Evolutionary conservation across 2,329 filamentous ascomycete species (phyloP), one percentile per base, ranked within the genome.

Genomic region (Hymenoscyphus fructigenus): DNA sequence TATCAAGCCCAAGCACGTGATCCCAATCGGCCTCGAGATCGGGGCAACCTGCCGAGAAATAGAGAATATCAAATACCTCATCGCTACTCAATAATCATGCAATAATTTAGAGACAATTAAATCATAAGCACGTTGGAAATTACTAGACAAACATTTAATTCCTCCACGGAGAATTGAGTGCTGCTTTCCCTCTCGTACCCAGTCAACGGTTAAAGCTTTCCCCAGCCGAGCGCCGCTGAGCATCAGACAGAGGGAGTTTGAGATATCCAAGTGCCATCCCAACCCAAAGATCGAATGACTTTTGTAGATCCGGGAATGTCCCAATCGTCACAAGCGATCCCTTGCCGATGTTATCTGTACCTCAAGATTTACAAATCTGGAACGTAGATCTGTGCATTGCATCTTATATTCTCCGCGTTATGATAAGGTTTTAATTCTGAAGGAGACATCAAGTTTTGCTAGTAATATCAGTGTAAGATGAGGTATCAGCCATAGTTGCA

Each of bases 231-330:
- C 44, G n/a, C n/a, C 9, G 44, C n/a, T 10, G 44, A 50, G 20
- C 20, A 53, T 53, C 47, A 53, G 20, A 53, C 47, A 53, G 20
- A 53, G 47, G 47, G 20, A 53, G 47, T 53, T 53, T 53, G 47
- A 53, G 47, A 53, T 14, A 4, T 15, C 14, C 47, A 28, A 26
- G 47, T 53, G 47, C 47, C 47, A 53, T 53, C 47, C 47, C 20
- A 53, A 26, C 20, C 47, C 47, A 38, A 36, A 38, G 36, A 38
- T 38, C 36, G 36, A 36, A 36, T 5, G 34, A 10, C 34, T 36
- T 36, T 15, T 38, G 36, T 38, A 38, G 36, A 38, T 38, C 36
- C 36, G 36, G 36, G 36, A 38, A 17, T 14, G 36, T 38, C 14
- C 36, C 14, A 38, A 38, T 14, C 36, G 14, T 38, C 36, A 3